These are phyloP conservation scores for Pythium chondricola DNA, from an alignment of 352 stramenopile genomes.

Conservation along the genomic window DNA sequence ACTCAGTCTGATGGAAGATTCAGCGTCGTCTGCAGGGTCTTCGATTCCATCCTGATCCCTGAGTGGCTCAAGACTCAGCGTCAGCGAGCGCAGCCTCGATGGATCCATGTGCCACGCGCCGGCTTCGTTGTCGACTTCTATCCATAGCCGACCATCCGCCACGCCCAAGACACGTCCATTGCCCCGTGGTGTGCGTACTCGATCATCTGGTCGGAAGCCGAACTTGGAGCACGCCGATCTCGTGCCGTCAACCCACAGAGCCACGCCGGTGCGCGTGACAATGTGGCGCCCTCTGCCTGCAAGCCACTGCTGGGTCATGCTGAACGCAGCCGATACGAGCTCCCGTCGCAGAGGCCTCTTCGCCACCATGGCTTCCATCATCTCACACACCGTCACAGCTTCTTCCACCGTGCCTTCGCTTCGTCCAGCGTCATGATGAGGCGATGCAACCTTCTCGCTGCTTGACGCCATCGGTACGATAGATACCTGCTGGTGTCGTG, in stretches of 20 bases:
- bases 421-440: no score
- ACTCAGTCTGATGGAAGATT: no score
- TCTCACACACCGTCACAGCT: conserved; percentile 49
- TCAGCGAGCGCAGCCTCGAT: conserved; percentile 46
- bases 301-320: conserved; percentile 58
- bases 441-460: background rate
- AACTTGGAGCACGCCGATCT: conserved; percentile 22
- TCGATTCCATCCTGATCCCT: background rate
- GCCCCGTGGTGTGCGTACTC: conserved; percentile 68
- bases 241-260: conserved; percentile 70
- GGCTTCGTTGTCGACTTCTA: conserved; percentile 69
- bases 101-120: conserved; percentile 80
- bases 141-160: conserved; percentile 56
- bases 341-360: conserved; percentile 18
- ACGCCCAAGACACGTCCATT: conserved; percentile 65
- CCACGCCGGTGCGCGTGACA: conserved; percentile 46
- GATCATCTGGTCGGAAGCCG: conserved; percentile 50
- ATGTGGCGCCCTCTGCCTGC: conserved; percentile 38
- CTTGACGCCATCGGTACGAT: conserved; percentile 18
- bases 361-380: conserved; percentile 41
- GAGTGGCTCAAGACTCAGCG: conserved; percentile 8
- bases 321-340: conserved; percentile 31
- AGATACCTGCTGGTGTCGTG: conserved; percentile 76
- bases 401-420: conserved; percentile 32
- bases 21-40: background rate